phyloP scores from a whole-genome alignment of 2,329 filamentous ascomycete species.

The Arthrobotrys iridis region DNA sequence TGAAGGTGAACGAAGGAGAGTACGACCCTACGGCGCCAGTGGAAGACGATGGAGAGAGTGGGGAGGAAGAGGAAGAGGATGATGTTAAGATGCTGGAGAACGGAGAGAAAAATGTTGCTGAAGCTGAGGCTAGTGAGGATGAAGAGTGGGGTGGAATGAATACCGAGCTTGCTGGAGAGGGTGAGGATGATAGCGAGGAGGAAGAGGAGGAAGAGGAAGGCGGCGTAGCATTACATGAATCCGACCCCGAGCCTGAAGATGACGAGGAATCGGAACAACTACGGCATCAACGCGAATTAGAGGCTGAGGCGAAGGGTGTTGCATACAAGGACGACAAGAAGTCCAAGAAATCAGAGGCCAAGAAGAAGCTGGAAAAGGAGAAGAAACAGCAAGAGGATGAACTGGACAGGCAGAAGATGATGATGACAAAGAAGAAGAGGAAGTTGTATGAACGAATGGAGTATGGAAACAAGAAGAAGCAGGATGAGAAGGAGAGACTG shows the following conservation, averaged over 20 bases:
- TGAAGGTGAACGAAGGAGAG: constrained; percentile 82
- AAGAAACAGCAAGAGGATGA: constrained; percentile 78
- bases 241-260: constrained; percentile 63
- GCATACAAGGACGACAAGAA: constrained; percentile 66
- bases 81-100: constrained; percentile 58
- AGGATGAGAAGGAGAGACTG: constrained; percentile 86
- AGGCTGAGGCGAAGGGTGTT: constrained; percentile 85
- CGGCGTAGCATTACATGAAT: constrained; percentile 61
- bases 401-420: constrained; percentile 91
- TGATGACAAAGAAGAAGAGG: constrained; percentile 97
- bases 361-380: constrained; percentile 73
- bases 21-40: constrained; percentile 91
- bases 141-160: constrained; percentile 63
- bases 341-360: constrained; percentile 70
- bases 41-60: constrained; percentile 86
- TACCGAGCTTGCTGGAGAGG: constrained; percentile 65
- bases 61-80: constrained; percentile 70
- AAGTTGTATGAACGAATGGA: constrained; percentile 98
- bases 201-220: constrained; percentile 62
- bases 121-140: constrained; percentile 58
- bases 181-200: constrained; percentile 65
- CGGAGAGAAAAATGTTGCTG: constrained; percentile 60
- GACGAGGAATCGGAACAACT: constrained; percentile 66
- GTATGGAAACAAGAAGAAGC: constrained; percentile 92
- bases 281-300: constrained; percentile 86